Evolutionary conservation across 345 rosid species (phyloP).

Genomic region (Eucalyptus curtisii): DNA sequence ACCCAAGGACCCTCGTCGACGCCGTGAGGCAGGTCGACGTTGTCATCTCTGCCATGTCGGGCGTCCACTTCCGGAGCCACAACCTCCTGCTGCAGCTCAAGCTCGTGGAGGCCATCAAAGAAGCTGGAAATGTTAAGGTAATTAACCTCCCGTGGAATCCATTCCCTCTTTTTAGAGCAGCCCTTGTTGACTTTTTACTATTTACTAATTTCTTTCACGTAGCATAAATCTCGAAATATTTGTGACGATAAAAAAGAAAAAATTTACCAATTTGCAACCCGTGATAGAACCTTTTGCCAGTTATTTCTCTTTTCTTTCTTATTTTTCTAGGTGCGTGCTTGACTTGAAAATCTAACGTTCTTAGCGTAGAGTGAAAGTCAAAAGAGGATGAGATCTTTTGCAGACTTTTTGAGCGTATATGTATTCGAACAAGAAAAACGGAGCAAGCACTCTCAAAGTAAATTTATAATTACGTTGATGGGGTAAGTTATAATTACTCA

Average conservation of each 20-base stretch:
- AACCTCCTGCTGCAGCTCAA: constrained; percentile 42
- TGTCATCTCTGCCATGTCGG: constrained; percentile 54
- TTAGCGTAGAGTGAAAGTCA: too few species aligned
- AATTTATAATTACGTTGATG: neutral
- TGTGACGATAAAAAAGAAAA: neutral
- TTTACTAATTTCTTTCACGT: neutral
- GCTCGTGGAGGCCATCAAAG: constrained; percentile 55
- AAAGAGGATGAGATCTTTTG: too few species aligned
- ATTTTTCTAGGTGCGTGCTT: too few species aligned
- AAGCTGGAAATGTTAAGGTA: constrained; percentile 63
- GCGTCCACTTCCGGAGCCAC: constrained; percentile 47
- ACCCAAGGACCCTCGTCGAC: constrained; percentile 26
- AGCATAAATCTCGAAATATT: neutral
- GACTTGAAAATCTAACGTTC: too few species aligned
- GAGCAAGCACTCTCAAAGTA: neutral
- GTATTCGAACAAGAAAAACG: neutral
- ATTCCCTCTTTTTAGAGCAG: neutral
- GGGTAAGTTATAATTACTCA: too few species aligned
- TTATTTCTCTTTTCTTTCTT: too few species aligned
- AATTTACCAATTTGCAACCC: neutral
- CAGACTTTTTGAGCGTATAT: too few species aligned
- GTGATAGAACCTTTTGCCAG: neutral
- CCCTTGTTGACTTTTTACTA: neutral
- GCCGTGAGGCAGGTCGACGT: constrained; percentile 49
- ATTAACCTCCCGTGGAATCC: neutral